Evolutionary conservation across 75 land plant species (phyloP), one percentile per base, ranked within the genome.

Genomic region (Picea glauca): DNA sequence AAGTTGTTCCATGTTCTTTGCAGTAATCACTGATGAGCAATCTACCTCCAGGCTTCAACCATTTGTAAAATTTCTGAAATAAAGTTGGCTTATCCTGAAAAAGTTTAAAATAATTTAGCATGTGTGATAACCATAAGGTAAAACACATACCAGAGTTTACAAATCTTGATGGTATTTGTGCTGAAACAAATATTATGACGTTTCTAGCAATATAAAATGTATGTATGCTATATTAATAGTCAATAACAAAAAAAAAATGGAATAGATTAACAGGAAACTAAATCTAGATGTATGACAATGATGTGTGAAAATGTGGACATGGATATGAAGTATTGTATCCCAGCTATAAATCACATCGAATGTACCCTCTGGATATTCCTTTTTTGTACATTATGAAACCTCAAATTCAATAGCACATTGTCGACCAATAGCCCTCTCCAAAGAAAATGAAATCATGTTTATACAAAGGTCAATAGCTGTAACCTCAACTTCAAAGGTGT

Each of bases 301-400:
- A 20, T 38, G 32, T 15, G 63, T 54, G 18, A 58, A 72, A 57
- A 7, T 13, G 2, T 20, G 59, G 81, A 95, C 99, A 75, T 93
- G 96, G 78, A 98, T 95, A 73, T 98, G 99, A 17, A 98, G 93
- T 81, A 98, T 93, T 17, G 99, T 95, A 85, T 98, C 99, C 17
- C 99, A 91, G 80, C 98, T 95, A 86, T 98, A 98, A 68, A 98
- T 88, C 38, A 95, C 99, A 87, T 98, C n/a, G n/a, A n/a, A n/a
- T n/a, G n/a, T n/a, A n/a, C n/a, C n/a, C n/a, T n/a, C n/a, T n/a
- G n/a, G n/a, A n/a, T n/a, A n/a, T n/a, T n/a, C n/a, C n/a, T n/a
- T n/a, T n/a, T n/a, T n/a, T n/a, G n/a, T n/a, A n/a, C n/a, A n/a
- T n/a, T n/a, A n/a, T n/a, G n/a, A n/a, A n/a, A n/a, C n/a, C n/a